Conservation (phyloP, 1,284 basidiomycete genomes). For the Porodaedalea pini region DNA sequence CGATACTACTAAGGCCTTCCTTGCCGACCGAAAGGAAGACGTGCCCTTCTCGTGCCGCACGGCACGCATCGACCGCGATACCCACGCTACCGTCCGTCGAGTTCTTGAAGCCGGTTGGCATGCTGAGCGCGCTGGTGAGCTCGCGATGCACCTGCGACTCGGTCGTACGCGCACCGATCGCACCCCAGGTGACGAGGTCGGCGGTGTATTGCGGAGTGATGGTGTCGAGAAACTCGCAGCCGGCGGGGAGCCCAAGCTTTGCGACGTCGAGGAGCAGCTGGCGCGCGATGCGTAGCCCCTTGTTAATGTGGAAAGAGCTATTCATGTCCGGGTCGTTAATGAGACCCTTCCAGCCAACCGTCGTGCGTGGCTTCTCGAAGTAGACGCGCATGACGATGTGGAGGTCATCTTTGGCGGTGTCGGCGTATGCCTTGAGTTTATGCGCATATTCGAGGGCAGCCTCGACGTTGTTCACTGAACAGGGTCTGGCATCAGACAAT, state of each 20-base stretch:
- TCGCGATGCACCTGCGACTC: conserved; percentile 96
- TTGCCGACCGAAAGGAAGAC: conserved; percentile 93
- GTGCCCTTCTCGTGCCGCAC: conserved; percentile 81
- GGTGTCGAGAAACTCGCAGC: conserved; percentile 87
- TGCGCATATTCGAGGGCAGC: conserved; percentile 84
- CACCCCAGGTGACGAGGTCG: conserved; percentile 95
- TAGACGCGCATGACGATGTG: conserved; percentile 97
- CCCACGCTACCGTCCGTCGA: conserved; percentile 75
- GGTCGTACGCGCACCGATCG: conserved; percentile 94
- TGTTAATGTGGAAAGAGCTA: conserved; percentile 90
- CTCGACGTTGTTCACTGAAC: conserved; percentile 87
- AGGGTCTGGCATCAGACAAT: conserved; percentile 57
- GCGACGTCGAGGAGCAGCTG: conserved; percentile 85
- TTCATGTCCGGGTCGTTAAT: conserved; percentile 95
- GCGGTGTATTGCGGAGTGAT: conserved; percentile 94
- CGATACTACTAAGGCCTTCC: conserved; percentile 87
- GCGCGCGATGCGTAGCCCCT: conserved; percentile 89
- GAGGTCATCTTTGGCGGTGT: conserved; percentile 78
- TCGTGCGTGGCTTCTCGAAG: conserved; percentile 95
- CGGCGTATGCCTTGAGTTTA: conserved; percentile 78
- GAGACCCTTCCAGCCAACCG: conserved; percentile 97
- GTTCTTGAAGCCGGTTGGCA: conserved; percentile 86
- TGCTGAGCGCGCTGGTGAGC: conserved; percentile 79
- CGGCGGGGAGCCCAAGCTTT: conserved; percentile 80
- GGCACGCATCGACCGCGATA: conserved; percentile 89